Conservation (phyloP, 140 eudicot genomes). For the Bidens hawaiensis region DNA sequence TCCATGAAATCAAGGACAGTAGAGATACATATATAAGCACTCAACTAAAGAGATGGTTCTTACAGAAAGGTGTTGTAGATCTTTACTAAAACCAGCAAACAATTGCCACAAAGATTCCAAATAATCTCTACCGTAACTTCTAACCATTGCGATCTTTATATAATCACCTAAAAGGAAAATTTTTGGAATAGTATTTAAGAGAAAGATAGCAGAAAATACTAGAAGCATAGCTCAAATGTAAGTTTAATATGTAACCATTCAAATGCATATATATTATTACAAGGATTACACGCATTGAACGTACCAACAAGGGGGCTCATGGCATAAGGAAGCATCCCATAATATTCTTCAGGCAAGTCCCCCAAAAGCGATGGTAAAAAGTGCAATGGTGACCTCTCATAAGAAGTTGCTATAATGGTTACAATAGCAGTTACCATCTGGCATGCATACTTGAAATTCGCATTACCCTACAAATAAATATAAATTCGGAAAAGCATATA, state of each 20-base stretch:
- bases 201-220: neutral
- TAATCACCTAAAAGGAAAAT: too few relatives aligned
- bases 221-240: neutral
- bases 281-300: neutral
- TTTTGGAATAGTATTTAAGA: too few relatives aligned
- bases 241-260: neutral
- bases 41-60: too few relatives aligned
- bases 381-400: slow-evolving; percentile 53
- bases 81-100: too few relatives aligned
- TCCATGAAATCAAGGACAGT: too few relatives aligned
- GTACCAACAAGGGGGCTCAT: slow-evolving; percentile 62
- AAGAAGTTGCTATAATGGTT: slow-evolving; percentile 77
- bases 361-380: slow-evolving; percentile 45
- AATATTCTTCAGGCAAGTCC: slow-evolving; percentile 51
- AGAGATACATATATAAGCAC: too few relatives aligned
- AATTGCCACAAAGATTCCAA: too few relatives aligned
- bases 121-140: too few relatives aligned
- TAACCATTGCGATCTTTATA: too few relatives aligned
- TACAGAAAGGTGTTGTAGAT: too few relatives aligned
- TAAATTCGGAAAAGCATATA: neutral
- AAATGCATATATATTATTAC: neutral
- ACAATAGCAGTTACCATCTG: neutral
- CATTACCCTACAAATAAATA: too few relatives aligned
- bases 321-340: slow-evolving; percentile 46
- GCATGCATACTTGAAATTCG: neutral